phyloP scores from a whole-genome alignment of 148 eudicot genomes.

The Fagopyrum homotropicum region DNA sequence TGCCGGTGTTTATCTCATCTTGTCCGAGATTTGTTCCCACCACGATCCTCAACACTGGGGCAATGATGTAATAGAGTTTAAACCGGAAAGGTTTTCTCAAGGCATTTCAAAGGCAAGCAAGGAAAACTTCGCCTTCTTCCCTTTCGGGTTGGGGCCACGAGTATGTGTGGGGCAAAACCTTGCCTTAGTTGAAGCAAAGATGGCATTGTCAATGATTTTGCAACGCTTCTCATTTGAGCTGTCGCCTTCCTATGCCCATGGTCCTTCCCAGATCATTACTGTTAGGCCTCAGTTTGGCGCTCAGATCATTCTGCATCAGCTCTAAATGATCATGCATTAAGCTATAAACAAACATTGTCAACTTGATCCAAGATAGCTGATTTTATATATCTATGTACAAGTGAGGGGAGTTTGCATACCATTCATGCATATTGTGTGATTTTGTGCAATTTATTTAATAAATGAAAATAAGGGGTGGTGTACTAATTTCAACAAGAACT shows the following conservation, averaged over 20 bases:
- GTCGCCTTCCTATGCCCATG: neutral
- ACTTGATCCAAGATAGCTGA: neutral
- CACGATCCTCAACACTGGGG: constrained; percentile 28
- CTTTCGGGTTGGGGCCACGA: constrained; percentile 37
- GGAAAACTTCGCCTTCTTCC: constrained; percentile 21
- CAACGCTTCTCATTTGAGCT: constrained; percentile 7
- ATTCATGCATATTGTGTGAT: too few relatives aligned
- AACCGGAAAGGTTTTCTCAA: constrained; percentile 26
- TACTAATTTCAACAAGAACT: too few relatives aligned
- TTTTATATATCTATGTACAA: too few relatives aligned
- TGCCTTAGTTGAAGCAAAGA: constrained; percentile 26
- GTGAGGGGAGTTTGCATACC: too few relatives aligned
- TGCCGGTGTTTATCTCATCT: constrained; percentile 21
- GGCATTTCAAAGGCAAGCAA: constrained; percentile 26
- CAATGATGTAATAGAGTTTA: constrained; percentile 25
- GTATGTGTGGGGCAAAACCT: constrained; percentile 31
- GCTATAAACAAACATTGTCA: neutral
- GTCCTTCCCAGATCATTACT: neutral
- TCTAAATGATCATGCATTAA: neutral
- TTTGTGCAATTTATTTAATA: too few relatives aligned
- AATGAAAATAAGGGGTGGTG: too few relatives aligned
- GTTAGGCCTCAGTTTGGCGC: constrained; percentile 2
- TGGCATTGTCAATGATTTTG: neutral
- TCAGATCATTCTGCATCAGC: neutral
- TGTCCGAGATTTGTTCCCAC: constrained; percentile 24